Conservation (phyloP, 140 eudicot species). For the Senecio squalidus region DNA sequence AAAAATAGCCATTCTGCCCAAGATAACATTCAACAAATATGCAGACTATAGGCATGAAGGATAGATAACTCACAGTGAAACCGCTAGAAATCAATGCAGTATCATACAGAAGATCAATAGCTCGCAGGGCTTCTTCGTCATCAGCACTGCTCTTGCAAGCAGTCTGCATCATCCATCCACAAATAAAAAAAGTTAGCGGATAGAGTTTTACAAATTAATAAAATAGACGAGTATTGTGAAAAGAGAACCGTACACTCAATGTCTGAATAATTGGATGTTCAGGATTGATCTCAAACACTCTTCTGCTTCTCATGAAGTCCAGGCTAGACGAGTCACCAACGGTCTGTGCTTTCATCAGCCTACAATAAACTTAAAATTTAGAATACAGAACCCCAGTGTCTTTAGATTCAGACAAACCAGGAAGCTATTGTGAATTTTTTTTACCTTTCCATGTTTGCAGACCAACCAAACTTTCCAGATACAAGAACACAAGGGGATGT, state of each 20-base stretch:
- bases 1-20: too few species aligned
- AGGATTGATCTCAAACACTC: conserved; percentile 87
- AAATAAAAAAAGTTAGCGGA: conserved; percentile 29
- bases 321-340: conserved; percentile 66
- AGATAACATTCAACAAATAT: not conserved
- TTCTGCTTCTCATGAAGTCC: conserved; percentile 85
- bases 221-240: conserved; percentile 30
- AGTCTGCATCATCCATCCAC: conserved; percentile 43
- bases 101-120: conserved; percentile 90
- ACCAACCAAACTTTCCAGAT: conserved; percentile 96
- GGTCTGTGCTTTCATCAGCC: conserved; percentile 93
- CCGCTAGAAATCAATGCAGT: conserved; percentile 89
- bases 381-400: not conserved
- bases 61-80: conserved; percentile 62
- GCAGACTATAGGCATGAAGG: not conserved
- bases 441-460: conserved; percentile 98
- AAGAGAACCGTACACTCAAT: conserved; percentile 47
- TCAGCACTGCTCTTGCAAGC: conserved; percentile 64
- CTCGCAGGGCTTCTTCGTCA: conserved; percentile 88
- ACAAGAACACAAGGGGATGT: conserved; percentile 94
- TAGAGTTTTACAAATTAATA: conserved; percentile 18
- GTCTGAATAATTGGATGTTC: conserved; percentile 77
- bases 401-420: not conserved
- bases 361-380: conserved; percentile 19
- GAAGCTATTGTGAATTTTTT: not conserved